Evolutionary conservation across 345 rosid genomes (phyloP), one percentile per base, ranked within the genome.

Genomic region (Pistacia integerrima): DNA sequence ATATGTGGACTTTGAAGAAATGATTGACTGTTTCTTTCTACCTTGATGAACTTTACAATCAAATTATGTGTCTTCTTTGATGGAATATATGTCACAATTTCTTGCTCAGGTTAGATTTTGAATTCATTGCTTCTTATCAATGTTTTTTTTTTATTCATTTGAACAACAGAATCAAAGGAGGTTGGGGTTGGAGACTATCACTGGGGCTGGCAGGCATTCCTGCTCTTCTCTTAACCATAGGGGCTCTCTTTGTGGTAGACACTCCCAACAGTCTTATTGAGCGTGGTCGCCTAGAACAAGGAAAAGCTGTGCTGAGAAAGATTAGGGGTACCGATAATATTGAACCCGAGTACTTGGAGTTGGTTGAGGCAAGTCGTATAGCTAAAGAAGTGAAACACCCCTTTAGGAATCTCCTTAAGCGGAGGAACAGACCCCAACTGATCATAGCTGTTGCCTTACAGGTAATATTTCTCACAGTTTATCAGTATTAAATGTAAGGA

Each of bases 171-270:
- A 95, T 95, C 0, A 49, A 51, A 20, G 90, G 80, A n/a, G 97
- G 94, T 52, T 92, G 97, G 97, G 99, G 99, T 16, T 93, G 99
- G 99, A 92, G 99, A 62, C 60, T 96, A 18, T 96, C 99, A 18
- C 57, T 96, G 73, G 99, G 93, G 1, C 77, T 96, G 69, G 98
- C 99, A 1, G 99, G 97, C 11, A 80, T 96, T 44, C 99, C 99
- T 35, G 99, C 98, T 36, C 28, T 81, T 77, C 88, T 96, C 30
- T 78, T 96, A 72, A 96, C 98, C 57, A 41, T 80, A 1, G 99
- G 99, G 41, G 91, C 99, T 61, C 81, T 96, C 33, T 11, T 93
- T 1, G 97, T 96, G 64, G 80, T 88, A 2, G 99, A 96, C 60
- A 93, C 96, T 36, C 99, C 99, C 0, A 96, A 93, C 84, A 92